These are phyloP conservation scores for Neophaeococcomyces aloes DNA, from an alignment of 2,329 filamentous ascomycete species.

Conservation along the genomic window DNA sequence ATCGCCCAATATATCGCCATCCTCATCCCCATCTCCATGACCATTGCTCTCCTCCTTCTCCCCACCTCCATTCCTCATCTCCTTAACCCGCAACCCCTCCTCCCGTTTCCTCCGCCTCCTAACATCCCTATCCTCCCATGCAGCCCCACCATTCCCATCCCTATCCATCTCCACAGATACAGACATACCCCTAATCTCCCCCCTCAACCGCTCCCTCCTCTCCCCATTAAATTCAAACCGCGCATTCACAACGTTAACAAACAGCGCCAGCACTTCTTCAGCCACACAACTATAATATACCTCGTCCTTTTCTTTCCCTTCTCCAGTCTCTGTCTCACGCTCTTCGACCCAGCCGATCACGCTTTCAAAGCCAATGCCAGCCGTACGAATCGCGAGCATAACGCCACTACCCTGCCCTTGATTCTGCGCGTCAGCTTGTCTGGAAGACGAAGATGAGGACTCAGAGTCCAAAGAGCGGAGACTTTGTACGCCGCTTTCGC, in stretches of 20 bases:
- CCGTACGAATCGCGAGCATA: conserved; percentile 76
- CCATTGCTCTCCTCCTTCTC: conserved; percentile 9
- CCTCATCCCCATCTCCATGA: conserved; percentile 6
- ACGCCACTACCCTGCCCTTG: too few species aligned
- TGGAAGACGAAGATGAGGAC: too few species aligned
- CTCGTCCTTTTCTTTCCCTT: too few species aligned
- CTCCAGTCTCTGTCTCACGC: conserved; percentile 18
- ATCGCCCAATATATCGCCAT: conserved; percentile 12
- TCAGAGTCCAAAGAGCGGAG: conserved; percentile 44
- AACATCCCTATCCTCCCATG: conserved; percentile 30
- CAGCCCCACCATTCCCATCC: conserved; percentile 10
- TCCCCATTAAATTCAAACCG: conserved; percentile 32
- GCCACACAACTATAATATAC: conserved; percentile 13
- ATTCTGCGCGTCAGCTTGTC: too few species aligned
- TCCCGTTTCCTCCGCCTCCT: conserved; percentile 32
- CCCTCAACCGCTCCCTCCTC: conserved; percentile 28
- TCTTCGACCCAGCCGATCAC: conserved; percentile 53
- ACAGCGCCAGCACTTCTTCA: conserved; percentile 54
- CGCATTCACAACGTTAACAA: conserved; percentile 63
- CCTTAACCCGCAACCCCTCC: conserved; percentile 31
- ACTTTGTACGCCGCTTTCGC: conserved; percentile 67
- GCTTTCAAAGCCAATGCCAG: conserved; percentile 71
- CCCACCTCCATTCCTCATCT: conserved; percentile 13
- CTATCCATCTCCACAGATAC: conserved; percentile 20
- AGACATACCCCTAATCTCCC: conserved; percentile 12